A percentile compares a stretch with the other conserved stretches of the same genome.
phyloP scores from a whole-genome alignment of 202 grass and related monocot genomes.

The Zoysia matrella region DNA sequence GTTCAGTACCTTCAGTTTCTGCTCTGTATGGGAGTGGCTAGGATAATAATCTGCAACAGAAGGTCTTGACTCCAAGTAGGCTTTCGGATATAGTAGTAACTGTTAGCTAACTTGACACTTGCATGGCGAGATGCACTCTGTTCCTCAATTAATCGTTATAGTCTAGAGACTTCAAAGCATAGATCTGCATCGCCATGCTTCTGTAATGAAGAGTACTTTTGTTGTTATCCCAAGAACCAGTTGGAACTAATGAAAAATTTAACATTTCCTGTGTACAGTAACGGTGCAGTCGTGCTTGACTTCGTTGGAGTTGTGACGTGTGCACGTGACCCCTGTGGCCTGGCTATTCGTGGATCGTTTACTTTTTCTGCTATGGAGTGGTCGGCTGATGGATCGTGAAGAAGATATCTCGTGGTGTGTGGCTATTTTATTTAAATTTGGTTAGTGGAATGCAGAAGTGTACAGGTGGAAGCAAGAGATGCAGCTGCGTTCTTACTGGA shows the following conservation, averaged over 20 bases:
- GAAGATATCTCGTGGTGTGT: not conserved
- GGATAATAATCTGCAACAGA: conserved; percentile 38
- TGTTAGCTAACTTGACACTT: conserved; percentile 50
- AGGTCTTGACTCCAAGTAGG: conserved; percentile 28
- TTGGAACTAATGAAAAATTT: conserved; percentile 36
- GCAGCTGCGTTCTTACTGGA: not conserved
- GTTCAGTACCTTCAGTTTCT: conserved; percentile 36
- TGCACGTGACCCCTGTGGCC: no score
- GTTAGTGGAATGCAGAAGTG: not conserved
- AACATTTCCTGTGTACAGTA: not conserved
- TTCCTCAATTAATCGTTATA: conserved; percentile 12
- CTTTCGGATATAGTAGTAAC: conserved; percentile 58
- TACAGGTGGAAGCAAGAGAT: not conserved
- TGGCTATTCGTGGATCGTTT: not conserved
- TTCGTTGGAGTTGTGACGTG: not conserved
- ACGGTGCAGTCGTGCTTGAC: not conserved
- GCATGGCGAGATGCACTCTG: conserved; percentile 39
- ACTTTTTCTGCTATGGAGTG: not conserved
- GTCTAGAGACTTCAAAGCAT: conserved; percentile 34
- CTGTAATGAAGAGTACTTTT: conserved; percentile 35
- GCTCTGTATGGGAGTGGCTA: conserved; percentile 34
- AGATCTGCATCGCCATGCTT: conserved; percentile 39
- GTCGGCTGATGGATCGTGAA: not conserved
- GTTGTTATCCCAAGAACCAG: conserved; percentile 33
- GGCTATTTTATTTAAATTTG: not conserved